Evolutionary conservation across 306 rosid species (phyloP).

Genomic region (Arachis stenosperma): DNA sequence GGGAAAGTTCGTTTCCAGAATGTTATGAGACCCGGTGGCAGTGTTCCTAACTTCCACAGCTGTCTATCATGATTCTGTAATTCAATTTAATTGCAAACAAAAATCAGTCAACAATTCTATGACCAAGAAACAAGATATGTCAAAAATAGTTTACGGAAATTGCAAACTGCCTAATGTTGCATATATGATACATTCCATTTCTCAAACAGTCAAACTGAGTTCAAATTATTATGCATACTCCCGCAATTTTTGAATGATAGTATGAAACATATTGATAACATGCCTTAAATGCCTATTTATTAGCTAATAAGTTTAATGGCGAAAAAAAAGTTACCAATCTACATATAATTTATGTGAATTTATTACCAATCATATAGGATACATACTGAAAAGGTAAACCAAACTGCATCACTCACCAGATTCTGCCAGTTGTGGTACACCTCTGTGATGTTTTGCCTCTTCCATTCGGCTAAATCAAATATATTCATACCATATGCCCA

Average conservation of each 20-base stretch:
- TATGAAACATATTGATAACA: not conserved
- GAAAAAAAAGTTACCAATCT: not conserved
- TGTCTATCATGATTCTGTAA: slow-evolving; percentile 86
- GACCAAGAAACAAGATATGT: slow-evolving; percentile 15
- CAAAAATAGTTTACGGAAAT: not conserved
- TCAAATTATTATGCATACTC: not conserved
- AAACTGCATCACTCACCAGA: slow-evolving; percentile 61
- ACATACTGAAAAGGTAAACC: not conserved
- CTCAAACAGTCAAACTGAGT: not conserved
- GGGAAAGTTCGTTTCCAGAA: slow-evolving; percentile 88
- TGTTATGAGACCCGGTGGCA: slow-evolving; percentile 96
- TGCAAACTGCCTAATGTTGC: not conserved
- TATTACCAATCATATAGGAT: slow-evolving; percentile 8
- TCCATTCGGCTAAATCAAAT: slow-evolving; percentile 92
- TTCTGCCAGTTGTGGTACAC: slow-evolving; percentile 96
- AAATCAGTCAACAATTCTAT: slow-evolving; percentile 29
- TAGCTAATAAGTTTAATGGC: not conserved
- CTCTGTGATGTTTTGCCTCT: slow-evolving; percentile 90
- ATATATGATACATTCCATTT: not conserved
- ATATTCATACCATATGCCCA: slow-evolving; percentile 99
- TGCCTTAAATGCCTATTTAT: slow-evolving; percentile 6
- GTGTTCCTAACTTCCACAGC: slow-evolving; percentile 93
- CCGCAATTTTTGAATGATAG: not conserved
- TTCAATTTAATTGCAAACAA: slow-evolving; percentile 22
- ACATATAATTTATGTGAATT: not conserved